Evolutionary conservation across 176 grass and related monocot species (phyloP), one percentile per base, ranked within the genome.

Genomic region (Saccharum officinarum): DNA sequence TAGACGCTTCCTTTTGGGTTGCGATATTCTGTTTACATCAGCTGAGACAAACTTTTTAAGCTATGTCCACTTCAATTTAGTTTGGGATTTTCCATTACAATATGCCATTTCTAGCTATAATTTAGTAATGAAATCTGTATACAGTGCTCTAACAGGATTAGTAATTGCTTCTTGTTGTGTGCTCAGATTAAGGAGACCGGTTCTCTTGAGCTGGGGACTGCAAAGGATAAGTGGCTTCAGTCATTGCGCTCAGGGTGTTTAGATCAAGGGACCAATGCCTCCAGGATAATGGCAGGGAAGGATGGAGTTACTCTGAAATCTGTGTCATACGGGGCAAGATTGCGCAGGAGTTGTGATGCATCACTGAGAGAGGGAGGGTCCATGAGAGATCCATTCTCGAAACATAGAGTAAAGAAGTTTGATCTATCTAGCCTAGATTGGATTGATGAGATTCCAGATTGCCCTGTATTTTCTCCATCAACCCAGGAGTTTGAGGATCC

Each of bases 381-480:
- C 55, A 80, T 36, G 68, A 90, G 79, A 66, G 88, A 92, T 78
- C 86, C 90, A 31, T 96, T 96, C 80, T 78, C 65, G 63, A 99
- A 99, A 88, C 83, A 89, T 68, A 91, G 79, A 71, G 78, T 92
- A 63, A 85, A 90, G 74, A 96, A 99, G 31, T 99, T 96, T 74
- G 93, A 99, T 83, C 86, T 96, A 84, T 91, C 90, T 79, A 91
- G 85, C 81, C 68, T 96, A 81, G 82, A 99, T 80, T 99, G 97
- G 94, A 92, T 99, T 36, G 92, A 94, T 79, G 88, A 92, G 60
- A 94, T 99, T 87, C 92, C 92, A 65, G 94, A 99, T 63, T 99
- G 97, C 44, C 97, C 94, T 59, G 84, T 96, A 55, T 99, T 99
- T 89, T 87, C 69, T 86, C 97, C 97, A 46, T 91, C 97, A 25